Conservation (phyloP, 179 eudicot genomes). For the Beta macrorhiza region DNA sequence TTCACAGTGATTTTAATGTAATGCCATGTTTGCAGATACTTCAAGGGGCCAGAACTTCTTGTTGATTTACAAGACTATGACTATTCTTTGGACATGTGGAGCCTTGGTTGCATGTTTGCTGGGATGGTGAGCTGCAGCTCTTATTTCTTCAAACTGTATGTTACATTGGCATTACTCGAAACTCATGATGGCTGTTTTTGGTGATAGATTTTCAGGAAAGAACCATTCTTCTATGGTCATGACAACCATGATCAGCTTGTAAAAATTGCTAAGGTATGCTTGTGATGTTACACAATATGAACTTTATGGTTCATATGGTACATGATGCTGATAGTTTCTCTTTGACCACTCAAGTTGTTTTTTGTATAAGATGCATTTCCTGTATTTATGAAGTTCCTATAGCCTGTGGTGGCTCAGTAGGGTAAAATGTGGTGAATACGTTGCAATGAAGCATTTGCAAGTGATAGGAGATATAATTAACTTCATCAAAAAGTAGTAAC, state of each 20-base stretch:
- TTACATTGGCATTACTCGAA: background rate
- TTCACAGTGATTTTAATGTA: slow-evolving; percentile 2
- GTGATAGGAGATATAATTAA: background rate
- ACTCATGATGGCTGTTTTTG: background rate
- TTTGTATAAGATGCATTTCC: slow-evolving; percentile 7
- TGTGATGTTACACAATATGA: slow-evolving; percentile 2
- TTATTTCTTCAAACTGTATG: background rate
- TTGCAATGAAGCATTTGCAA: background rate
- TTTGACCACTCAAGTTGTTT: background rate
- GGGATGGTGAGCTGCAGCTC: slow-evolving; percentile 54
- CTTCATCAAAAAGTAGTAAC: background rate
- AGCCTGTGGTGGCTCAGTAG: background rate
- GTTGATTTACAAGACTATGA: slow-evolving; percentile 71
- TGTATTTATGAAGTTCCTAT: background rate
- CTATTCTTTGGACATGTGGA: slow-evolving; percentile 71
- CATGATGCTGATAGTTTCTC: background rate
- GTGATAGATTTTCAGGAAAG: slow-evolving; percentile 59
- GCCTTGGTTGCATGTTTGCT: slow-evolving; percentile 74
- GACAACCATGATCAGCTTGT: slow-evolving; percentile 71
- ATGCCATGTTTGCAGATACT: slow-evolving; percentile 39
- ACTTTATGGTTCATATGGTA: slow-evolving; percentile 3
- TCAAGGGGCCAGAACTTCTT: slow-evolving; percentile 67
- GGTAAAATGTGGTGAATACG: background rate
- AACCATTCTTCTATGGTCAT: slow-evolving; percentile 67
- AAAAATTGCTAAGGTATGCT: slow-evolving; percentile 61